A percentile compares a stretch with the other conserved stretches of the same genome.
phyloP scores from a whole-genome alignment of 176 grass and related monocot genomes.

The Carex littledalei region DNA sequence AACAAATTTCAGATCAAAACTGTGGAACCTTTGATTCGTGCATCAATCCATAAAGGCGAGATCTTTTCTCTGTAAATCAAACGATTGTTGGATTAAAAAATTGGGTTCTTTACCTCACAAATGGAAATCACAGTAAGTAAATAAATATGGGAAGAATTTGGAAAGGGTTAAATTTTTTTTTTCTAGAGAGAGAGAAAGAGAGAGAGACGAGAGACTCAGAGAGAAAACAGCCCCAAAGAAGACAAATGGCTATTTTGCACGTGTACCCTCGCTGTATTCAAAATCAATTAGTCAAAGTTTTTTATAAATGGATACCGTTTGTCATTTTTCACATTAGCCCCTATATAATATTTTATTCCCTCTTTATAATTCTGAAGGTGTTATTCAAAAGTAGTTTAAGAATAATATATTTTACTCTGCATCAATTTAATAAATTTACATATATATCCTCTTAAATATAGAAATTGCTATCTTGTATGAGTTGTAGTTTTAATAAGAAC shows the following conservation, averaged over 20 bases:
- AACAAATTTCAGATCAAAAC: conserved; percentile 16
- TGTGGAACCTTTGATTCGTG: neutral
- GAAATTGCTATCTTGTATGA: neutral
- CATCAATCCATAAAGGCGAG: conserved; percentile 8
- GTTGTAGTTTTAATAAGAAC: neutral
- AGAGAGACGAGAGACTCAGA: neutral
- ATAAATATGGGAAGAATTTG: conserved; percentile 15
- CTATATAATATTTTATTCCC: neutral
- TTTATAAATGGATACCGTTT: neutral
- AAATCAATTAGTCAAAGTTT: neutral
- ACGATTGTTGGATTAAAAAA: neutral
- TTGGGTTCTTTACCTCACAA: neutral
- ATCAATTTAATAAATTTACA: neutral
- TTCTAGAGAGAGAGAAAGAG: neutral
- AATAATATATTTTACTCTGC: neutral
- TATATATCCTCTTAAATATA: neutral
- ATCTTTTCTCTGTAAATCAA: conserved; percentile 21
- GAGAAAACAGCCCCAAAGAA: neutral
- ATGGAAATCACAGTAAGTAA: conserved; percentile 10
- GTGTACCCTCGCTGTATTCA: neutral
- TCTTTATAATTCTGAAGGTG: neutral
- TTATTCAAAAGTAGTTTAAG: neutral
- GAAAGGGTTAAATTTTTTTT: conserved; percentile 16
- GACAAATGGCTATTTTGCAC: conserved; percentile 13
- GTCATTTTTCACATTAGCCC: neutral